phyloP scores from a whole-genome alignment of 2,329 filamentous ascomycete species.

The Grosmannia huntii region DNA sequence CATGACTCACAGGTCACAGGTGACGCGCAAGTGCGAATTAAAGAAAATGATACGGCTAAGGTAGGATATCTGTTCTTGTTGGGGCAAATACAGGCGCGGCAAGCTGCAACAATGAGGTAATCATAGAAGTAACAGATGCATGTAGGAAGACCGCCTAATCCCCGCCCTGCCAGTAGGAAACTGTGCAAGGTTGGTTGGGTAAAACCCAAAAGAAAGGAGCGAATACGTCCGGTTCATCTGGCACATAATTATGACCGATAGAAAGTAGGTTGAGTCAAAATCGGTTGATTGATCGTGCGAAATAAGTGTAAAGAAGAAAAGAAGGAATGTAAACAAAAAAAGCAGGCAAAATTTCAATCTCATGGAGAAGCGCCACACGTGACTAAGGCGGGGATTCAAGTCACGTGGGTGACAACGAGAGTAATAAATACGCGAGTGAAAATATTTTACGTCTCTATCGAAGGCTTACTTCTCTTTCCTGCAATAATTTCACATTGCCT shows the following conservation, averaged over 20 bases:
- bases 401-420: neutral
- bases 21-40: neutral
- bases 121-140: neutral
- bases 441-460: neutral
- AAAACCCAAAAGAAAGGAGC: neutral
- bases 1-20: neutral
- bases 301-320: conserved; percentile 30
- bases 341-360: conserved; percentile 1
- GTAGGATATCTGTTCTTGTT: neutral
- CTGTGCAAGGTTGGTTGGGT: conserved; percentile 3
- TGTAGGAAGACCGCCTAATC: neutral
- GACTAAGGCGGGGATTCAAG: neutral
- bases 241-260: conserved; percentile 50
- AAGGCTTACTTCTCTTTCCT: neutral
- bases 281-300: conserved; percentile 51
- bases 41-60: neutral
- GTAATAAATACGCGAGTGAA: neutral
- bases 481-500: neutral
- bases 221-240: conserved; percentile 27
- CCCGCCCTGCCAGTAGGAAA: neutral
- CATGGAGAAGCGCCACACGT: neutral
- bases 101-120: too few relatives aligned
- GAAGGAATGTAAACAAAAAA: conserved; percentile 11
- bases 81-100: neutral
- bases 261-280: conserved; percentile 33